These are phyloP conservation scores for Aspergillus sp. DNA, from an alignment of 2,329 filamentous ascomycete species.

Conservation along the genomic window DNA sequence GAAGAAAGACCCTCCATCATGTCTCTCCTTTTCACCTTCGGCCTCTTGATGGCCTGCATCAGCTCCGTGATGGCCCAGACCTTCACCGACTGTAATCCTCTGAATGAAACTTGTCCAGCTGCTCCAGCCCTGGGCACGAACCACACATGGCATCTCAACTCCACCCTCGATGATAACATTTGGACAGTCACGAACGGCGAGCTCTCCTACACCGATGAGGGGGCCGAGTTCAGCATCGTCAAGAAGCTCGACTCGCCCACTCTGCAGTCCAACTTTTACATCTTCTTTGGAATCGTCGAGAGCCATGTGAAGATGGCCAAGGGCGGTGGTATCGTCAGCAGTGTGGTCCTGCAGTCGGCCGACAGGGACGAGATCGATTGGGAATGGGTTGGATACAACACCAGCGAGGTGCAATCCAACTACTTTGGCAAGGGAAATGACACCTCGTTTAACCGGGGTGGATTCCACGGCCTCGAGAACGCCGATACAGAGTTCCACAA, in stretches of 20 bases:
- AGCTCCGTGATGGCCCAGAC: conserved; percentile 60
- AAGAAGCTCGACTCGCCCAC: conserved; percentile 72
- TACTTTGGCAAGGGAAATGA: conserved; percentile 93
- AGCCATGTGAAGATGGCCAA: conserved; percentile 70
- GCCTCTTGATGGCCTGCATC: conserved; percentile 23
- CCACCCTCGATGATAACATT: conserved; percentile 51
- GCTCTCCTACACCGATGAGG: conserved; percentile 58
- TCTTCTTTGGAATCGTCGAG: conserved; percentile 80
- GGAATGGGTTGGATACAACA: conserved; percentile 39
- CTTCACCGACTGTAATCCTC: conserved; percentile 71
- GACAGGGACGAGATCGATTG: conserved; percentile 86
- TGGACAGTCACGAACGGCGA: conserved; percentile 67
- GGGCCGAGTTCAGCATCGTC: conserved; percentile 67
- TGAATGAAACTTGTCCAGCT: conserved; percentile 63
- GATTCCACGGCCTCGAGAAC: conserved; percentile 62
- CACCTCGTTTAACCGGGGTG: conserved; percentile 70
- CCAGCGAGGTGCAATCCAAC: conserved; percentile 64
- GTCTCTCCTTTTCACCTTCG: conserved; percentile 20
- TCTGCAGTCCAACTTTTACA: conserved; percentile 73
- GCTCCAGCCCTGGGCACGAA: conserved; percentile 64
- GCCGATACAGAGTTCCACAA: conserved; percentile 51
- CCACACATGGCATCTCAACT: conserved; percentile 62
- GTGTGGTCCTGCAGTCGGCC: conserved; percentile 78
- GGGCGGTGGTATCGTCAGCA: conserved; percentile 72
- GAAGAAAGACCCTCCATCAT: conserved; percentile 11